Evolutionary conservation across 2,329 filamentous ascomycete genomes (phyloP), one percentile per base, ranked within the genome.

Genomic region (Aspergillus uvarum): DNA sequence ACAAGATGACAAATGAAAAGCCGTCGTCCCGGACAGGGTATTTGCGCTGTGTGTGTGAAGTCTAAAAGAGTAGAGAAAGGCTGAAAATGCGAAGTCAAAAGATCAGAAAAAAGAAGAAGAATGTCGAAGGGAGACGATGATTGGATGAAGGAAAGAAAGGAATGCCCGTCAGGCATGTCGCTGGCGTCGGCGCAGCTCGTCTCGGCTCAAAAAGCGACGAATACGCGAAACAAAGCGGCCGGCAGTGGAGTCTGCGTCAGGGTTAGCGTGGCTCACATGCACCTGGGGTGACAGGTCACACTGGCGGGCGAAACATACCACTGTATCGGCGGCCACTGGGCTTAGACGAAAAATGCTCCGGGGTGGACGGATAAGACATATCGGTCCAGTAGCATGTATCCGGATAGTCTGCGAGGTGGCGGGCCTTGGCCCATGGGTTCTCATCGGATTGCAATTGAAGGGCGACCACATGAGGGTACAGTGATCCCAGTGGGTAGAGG

Each of bases 391-490:
- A 73, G 51, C 64, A 62, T 50, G 66, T 66, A 48, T 73, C 64
- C 26, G 65, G 63, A 59, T 74, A 70, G 32, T 72, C 70, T 32
- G 68, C 65, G 56, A 70, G 73, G 54, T 68, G 68, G 56, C 68
- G 70, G 60, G 60, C 64, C 51, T 62, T 54, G 51, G 60, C 60
- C 63, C 68, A 71, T 59, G 65, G 64, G 35, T 61, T 66, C 19
- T 70, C 66, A 47, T 74, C 65, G 64, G 69, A 69, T 64, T 70
- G 70, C 35, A 70, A 69, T 63, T 76, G 73, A 35, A 76, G 67
- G 44, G 73, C 73, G 14, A 70, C 66, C 32, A 77, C 74, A 59
- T 76, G 74, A 26, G 74, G 74, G 54, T 77, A 77, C 54, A 76
- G 71, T 29, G 64, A 56, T 38, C 68, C 69, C 22, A 76, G 65